Base-by-base conservation (phyloP, 2,329 filamentous ascomycete genomes). In the Microdochium trichocladiopsis region DNA sequence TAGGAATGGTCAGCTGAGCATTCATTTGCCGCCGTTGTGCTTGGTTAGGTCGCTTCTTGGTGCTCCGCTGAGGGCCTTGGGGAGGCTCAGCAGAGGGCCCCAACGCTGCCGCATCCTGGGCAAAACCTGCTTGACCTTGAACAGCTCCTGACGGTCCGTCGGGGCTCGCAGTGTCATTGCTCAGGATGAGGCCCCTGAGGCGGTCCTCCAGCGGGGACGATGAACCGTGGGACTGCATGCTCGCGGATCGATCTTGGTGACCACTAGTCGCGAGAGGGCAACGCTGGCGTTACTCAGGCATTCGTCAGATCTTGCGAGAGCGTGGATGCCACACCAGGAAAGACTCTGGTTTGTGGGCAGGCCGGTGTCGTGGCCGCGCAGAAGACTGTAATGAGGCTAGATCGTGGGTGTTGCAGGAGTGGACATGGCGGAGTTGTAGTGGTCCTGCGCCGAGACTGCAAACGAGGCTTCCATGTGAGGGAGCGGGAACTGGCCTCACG, bases 21-120 rank as follows among this genome's bases (percentile, higher is more conserved):
- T 74, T 83, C 78, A 84, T 81, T 59, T 84, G 80, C 22, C 82
- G 76, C 49, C 82, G 73, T 58, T 85, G 79, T 1, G 82, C 82
- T 61, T 86, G 83, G 55, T 86, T 86, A 2, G 72, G 76, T 22
- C 82, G 78, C 76, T 82, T 58, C 71, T 70, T 50, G 58, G 54
- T n/a, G 62, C 52, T 51, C 67, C 72, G 57, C 59, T 4, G 57
- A 50, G n/a, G 41, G 14, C 24, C 31, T 8, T 11, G 23, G n/a
- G 47, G 16, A 25, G 52, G 23, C 25, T 59, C 60, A 5, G 47
- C 10, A 25, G 52, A n/a, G n/a, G n/a, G n/a, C n/a, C n/a, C n/a
- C n/a, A n/a, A n/a, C n/a, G n/a, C n/a, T n/a, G n/a, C n/a, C n/a
- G n/a, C n/a, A n/a, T n/a, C n/a, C n/a, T n/a, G n/a, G n/a, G n/a